These are phyloP conservation scores for Sarocladium brachiariae DNA, from an alignment of 2,329 filamentous ascomycete genomes.

Conservation along the genomic window DNA sequence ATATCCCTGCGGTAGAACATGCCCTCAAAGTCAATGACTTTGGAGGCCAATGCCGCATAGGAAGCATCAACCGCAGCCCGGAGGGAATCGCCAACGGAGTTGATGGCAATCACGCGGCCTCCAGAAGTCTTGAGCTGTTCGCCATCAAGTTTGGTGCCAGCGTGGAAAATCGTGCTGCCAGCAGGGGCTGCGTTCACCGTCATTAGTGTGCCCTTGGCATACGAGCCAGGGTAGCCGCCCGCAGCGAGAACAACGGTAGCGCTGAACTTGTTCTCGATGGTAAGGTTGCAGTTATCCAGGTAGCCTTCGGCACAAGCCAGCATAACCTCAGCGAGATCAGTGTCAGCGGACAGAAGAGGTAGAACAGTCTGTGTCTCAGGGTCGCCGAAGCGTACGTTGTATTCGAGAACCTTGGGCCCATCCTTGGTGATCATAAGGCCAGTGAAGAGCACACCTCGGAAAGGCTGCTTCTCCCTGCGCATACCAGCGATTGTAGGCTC, in stretches of 20 bases:
- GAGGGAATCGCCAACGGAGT: slow-evolving; percentile 64
- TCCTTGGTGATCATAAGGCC: slow-evolving; percentile 86
- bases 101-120: slow-evolving; percentile 90
- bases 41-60: slow-evolving; percentile 71
- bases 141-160: slow-evolving; percentile 66
- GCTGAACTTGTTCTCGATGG: slow-evolving; percentile 63
- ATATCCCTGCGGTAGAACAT: slow-evolving; percentile 95
- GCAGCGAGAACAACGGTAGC: slow-evolving; percentile 92
- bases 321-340: slow-evolving; percentile 84
- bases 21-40: slow-evolving; percentile 68
- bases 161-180: slow-evolving; percentile 76
- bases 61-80: slow-evolving; percentile 78
- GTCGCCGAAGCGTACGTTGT: slow-evolving; percentile 89
- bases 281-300: slow-evolving; percentile 62
- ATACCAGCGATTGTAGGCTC: slow-evolving; percentile 86
- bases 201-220: slow-evolving; percentile 68
- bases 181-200: slow-evolving; percentile 37
- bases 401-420: slow-evolving; percentile 80
- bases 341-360: slow-evolving; percentile 67
- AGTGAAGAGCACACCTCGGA: slow-evolving; percentile 73
- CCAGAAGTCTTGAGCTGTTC: slow-evolving; percentile 68
- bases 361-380: slow-evolving; percentile 86
- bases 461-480: slow-evolving; percentile 69
- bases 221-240: slow-evolving; percentile 81
- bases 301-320: slow-evolving; percentile 72